Evolutionary conservation across 495 filamentous ascomycete genomes (phyloP).

Genomic region (Trichoderma reesei): DNA sequence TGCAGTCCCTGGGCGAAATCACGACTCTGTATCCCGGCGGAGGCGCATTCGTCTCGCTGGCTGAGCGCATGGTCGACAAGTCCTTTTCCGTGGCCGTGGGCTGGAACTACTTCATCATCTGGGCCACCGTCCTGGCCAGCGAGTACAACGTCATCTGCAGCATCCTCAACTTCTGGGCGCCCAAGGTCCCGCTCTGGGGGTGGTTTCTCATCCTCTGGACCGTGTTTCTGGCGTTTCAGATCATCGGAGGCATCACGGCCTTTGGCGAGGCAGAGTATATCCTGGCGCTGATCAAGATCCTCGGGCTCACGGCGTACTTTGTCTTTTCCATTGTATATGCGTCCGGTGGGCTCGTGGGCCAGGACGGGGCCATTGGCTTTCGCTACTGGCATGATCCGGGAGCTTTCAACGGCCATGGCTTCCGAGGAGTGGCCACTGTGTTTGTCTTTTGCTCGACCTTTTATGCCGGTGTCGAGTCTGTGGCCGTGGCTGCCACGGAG

Average conservation of each 20-base stretch:
- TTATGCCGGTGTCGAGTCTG: slow-evolving; percentile 65
- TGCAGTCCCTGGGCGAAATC: slow-evolving; percentile 58
- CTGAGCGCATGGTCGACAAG: slow-evolving; percentile 62
- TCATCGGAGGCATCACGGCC: slow-evolving; percentile 33
- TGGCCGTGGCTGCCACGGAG: slow-evolving; percentile 66
- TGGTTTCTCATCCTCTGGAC: slow-evolving; percentile 62
- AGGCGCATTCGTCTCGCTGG: slow-evolving; percentile 50
- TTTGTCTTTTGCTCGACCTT: slow-evolving; percentile 61
- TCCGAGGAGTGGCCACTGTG: slow-evolving; percentile 49
- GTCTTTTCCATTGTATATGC: slow-evolving; percentile 58
- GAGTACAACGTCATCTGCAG: slow-evolving; percentile 51
- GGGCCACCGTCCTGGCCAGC: slow-evolving; percentile 49
- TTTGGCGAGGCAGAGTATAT: slow-evolving; percentile 60
- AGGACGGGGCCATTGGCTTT: slow-evolving; percentile 41
- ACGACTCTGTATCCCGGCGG: slow-evolving; percentile 62
- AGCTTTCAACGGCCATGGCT: slow-evolving; percentile 51
- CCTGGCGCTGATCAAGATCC: slow-evolving; percentile 54
- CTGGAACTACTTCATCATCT: slow-evolving; percentile 66
- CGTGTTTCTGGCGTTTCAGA: slow-evolving; percentile 34
- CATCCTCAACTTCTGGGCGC: slow-evolving; percentile 51
- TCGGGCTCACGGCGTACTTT: slow-evolving; percentile 58
- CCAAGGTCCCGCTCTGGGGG: slow-evolving; percentile 38
- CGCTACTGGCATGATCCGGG: slow-evolving; percentile 61
- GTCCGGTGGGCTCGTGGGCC: slow-evolving; percentile 39
- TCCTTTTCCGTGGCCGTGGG: slow-evolving; percentile 79